Evolutionary conservation across 2,329 filamentous ascomycete species (phyloP), one percentile per base, ranked within the genome.

Genomic region (Aspergillus costaricaensis): DNA sequence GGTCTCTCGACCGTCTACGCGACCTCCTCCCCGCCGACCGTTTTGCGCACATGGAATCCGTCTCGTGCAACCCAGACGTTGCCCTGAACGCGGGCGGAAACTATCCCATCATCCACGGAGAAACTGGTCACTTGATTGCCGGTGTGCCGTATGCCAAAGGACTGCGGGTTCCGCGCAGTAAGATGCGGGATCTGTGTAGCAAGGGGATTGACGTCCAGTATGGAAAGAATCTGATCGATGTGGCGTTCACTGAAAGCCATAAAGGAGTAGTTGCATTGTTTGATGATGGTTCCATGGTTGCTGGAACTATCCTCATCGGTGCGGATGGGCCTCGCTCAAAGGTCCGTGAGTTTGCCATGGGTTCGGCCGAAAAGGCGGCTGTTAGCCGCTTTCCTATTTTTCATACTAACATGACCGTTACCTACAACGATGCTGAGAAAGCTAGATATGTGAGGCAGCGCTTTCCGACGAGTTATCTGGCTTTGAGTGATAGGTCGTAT

Each of bases 351-450:
- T 47, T 51, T 8, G 54, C 54, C 4, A 52, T 60, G 53, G 23
- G 43, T 1, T 36, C 48, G 5, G 17, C 25, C 2, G 54, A 57
- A 14, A 44, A 30, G 10, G 54, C 58, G 14, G 44, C 32, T 9
- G 58, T 60, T n/a, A 60, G 38, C 41, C 58, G 58, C 19, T 60
- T 60, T 43, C 58, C 53, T 7, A 60, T 60, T 39, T 60, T 60
- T 41, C 53, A 60, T 48, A 60, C 58, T 3, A 60, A 60, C 23
- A 60, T 60, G 58, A 60, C 58, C 3, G 58, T 57, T 10, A 25
- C 21, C 21, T 60, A 53, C 17, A 14, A n/a, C 2, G 58, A 60
- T 25, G 53, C 41, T 1, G 58, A 57, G 17, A 60, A 53, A 49
- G 58, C 58, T 5, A 23, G 54, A 15, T 60, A 49, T 32, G n/a